These are phyloP conservation scores for Chytriomyces sp. DNA, from an alignment of 192 early-diverging fungal genomes.

Conservation along the genomic window DNA sequence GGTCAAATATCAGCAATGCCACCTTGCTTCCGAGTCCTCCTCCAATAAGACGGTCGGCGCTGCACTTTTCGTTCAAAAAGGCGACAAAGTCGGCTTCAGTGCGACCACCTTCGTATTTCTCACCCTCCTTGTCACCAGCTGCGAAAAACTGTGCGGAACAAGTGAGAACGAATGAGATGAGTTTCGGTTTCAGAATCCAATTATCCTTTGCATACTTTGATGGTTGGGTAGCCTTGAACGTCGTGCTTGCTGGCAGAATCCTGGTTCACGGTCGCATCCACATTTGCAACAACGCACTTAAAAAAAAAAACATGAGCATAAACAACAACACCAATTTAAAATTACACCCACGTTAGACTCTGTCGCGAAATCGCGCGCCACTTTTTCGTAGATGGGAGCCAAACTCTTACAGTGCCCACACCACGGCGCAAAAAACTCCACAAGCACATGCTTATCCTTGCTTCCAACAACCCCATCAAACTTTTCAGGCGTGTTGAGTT, in stretches of 20 bases:
- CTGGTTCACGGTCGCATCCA: constrained; percentile 78
- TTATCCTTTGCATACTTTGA: constrained; percentile 51
- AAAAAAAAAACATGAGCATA: not conserved
- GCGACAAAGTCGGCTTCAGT: constrained; percentile 72
- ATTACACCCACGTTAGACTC: constrained; percentile 67
- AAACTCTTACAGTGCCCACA: constrained; percentile 81
- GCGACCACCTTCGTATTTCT: constrained; percentile 77
- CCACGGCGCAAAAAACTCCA: constrained; percentile 94
- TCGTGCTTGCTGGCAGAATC: constrained; percentile 68
- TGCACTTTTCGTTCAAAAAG: constrained; percentile 86
- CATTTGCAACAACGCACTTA: constrained; percentile 80
- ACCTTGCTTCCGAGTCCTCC: constrained; percentile 71
- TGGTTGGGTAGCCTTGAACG: constrained; percentile 86
- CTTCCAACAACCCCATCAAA: constrained; percentile 79
- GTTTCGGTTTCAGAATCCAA: not conserved
- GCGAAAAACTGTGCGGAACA: constrained; percentile 80
- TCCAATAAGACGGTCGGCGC: constrained; percentile 73
- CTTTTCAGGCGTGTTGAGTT: constrained; percentile 65
- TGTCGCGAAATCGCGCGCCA: constrained; percentile 77
- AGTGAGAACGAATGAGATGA: no score
- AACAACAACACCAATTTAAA: not conserved
- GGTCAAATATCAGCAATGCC: not conserved
- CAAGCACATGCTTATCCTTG: constrained; percentile 75
- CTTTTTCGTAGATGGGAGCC: constrained; percentile 91
- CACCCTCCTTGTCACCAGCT: constrained; percentile 63